A percentile compares a stretch with the other conserved stretches of the same genome.
phyloP scores from a whole-genome alignment of 1,284 basidiomycete genomes.

The Cutaneotrichosporon spelunceum region DNA sequence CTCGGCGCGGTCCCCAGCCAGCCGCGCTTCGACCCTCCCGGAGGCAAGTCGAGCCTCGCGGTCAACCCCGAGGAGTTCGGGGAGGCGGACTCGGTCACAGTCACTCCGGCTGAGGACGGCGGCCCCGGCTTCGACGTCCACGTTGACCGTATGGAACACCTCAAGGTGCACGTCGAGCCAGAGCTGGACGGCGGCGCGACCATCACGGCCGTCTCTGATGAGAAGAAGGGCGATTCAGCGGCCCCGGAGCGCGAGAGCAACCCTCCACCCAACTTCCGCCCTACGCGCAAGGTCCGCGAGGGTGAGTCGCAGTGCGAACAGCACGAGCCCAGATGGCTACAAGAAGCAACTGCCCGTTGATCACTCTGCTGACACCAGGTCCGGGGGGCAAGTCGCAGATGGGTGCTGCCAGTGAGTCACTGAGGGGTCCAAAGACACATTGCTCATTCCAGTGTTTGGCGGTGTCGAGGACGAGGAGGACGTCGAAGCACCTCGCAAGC shows the following conservation, averaged over 20 bases:
- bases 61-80: conserved; percentile 48
- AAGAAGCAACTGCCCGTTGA: not conserved
- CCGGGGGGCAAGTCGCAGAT: conserved; percentile 47
- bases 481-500: conserved; percentile 27
- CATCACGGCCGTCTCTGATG: conserved; percentile 35
- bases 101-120: conserved; percentile 46
- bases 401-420: conserved; percentile 37
- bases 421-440: too few relatives aligned
- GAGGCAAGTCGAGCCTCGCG: conserved; percentile 42
- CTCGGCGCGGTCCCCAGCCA: too few relatives aligned
- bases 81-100: conserved; percentile 47
- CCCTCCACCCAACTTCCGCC: conserved; percentile 44
- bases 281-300: conserved; percentile 49
- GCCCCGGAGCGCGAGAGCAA: conserved; percentile 29
- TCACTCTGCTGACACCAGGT: conserved; percentile 26
- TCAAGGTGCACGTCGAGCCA: conserved; percentile 47
- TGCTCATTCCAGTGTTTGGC: conserved; percentile 39
- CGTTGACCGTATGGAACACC: conserved; percentile 44
- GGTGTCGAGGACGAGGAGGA: conserved; percentile 46
- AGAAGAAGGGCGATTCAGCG: not conserved
- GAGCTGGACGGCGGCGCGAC: conserved; percentile 39
- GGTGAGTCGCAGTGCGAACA: conserved; percentile 30
- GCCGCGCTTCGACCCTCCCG: conserved; percentile 47
- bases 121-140: conserved; percentile 46
- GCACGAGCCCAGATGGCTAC: not conserved